Base-by-base conservation (phyloP, 176 grass and related monocot species). In the Oryza glumipatula region DNA sequence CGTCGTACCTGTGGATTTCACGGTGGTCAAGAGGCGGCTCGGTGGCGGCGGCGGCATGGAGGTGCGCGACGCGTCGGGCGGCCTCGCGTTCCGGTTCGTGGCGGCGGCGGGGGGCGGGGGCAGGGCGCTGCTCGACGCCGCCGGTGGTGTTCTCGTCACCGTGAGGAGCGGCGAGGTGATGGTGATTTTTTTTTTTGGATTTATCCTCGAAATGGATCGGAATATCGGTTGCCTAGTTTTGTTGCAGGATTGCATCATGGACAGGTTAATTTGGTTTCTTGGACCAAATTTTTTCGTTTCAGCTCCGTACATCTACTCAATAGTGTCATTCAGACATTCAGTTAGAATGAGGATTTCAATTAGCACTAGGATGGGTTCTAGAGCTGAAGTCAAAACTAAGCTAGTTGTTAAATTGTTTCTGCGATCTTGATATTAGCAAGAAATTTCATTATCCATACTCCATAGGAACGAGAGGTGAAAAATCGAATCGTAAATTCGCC, bases 1-100 rank as follows among this genome's bases (percentile, higher is more conserved):
- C 41, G 89, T 87, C 19, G 76, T 91, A 9, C 89, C 92, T 19
- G 80, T 94, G 14, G 92, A 94, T 54, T 88, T 84, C 77, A 91
- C 19, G 49, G 72, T 94, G 47, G 48, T 90, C 80, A 90, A 76
- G 80, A 94, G 86, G 65, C 77, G 83, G 24, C 72, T 80, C 46
- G 48, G 74, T 4, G 74, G 78, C 74, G 60, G 60, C 44, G 33
- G 80, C 63, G 84, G 36, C 72, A 83, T 94, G 80, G 75, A 41
- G 68, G 64, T 91, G 48, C 67, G 65, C 68, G 86, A 95, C 72
- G 83, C 93, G 22, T 70, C 49, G 4, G 88, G 88, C 12, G 22
- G 52, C 64, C 83, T 90, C 16, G 85, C 75, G 47, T 95, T 89
- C 80, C 82, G 76, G 28, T 33, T 84, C 32, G 19, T 49, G 1